phyloP scores from a whole-genome alignment of 306 rosid genomes.

The Vigna mungo region DNA sequence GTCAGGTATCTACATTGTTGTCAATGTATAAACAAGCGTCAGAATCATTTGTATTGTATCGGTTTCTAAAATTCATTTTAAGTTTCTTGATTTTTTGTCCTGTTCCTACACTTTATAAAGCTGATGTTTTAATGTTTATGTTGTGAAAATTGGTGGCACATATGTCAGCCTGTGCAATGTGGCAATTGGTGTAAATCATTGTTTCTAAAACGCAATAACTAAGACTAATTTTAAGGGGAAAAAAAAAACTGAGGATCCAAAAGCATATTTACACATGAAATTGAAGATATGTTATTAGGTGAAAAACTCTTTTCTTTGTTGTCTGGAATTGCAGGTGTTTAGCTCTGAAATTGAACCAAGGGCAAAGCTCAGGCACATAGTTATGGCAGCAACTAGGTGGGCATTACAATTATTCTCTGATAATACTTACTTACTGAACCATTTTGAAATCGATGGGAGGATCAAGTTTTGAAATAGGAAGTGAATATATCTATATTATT shows the following conservation, averaged over 20 bases:
- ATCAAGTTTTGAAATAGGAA: not conserved
- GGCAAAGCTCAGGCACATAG: constrained; percentile 77
- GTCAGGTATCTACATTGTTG: constrained; percentile 61
- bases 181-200: not conserved
- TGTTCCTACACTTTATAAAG: not conserved
- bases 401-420: not conserved
- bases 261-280: not conserved
- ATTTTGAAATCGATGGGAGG: not conserved
- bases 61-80: no score
- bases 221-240: not conserved
- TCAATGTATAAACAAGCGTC: not conserved
- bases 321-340: constrained; percentile 63
- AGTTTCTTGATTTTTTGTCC: not conserved
- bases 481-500: not conserved
- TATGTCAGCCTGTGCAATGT: not conserved
- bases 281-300: not conserved
- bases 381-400: constrained; percentile 96
- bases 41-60: not conserved
- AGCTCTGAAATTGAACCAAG: constrained; percentile 80
- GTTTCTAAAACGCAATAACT: not conserved
- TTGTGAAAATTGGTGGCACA: not conserved
- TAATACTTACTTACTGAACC: constrained; percentile 1
- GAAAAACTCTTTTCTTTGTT: not conserved
- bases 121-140: not conserved
- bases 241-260: not conserved